Evolutionary conservation across 176 grass and related monocot genomes (phyloP), one percentile per base, ranked within the genome.

Genomic region (Rhynchospora breviuscula): DNA sequence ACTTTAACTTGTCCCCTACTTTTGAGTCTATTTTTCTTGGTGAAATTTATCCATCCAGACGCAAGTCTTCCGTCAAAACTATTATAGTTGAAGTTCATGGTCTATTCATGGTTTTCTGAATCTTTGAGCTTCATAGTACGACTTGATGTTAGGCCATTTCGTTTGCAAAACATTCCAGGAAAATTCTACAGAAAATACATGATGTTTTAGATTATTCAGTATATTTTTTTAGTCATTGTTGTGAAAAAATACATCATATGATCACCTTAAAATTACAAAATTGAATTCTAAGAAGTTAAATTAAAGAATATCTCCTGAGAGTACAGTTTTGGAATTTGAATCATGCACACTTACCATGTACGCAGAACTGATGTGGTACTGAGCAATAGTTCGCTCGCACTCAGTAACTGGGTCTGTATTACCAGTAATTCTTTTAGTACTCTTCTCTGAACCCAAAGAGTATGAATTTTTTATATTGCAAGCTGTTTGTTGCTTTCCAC

Each of bases 1-100:
- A 84, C 47, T 68, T 57, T 19, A 59, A 84, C 35, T 44, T 84
- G 14, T 84, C 81, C n/a, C 81, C 81, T 84, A 31, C 63, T 72
- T 72, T 84, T 58, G 19, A 84, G 56, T 5, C 71, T 11, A 56
- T 71, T 69, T 45, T 7, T 46, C 25, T 59, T 10, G 8, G 22
- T 45, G 43, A 78, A 79, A 0, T 35, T 18, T 54, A 5, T 14
- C 73, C 73, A 67, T 51, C 73, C 57, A 14, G 46, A 78, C 45
- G 26, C 25, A 19, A 85, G 13, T 3, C 11, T 14, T 9, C 44
- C 31, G 6, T 35, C 25, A n/a, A 14, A 15, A 0, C 8, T 21
- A 31, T 8, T 21, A 31, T 8, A 31, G 26, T 1, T 40, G 23
- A 53, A 79, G 0, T 1, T 8, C 19, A 79, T 35, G 2, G 12